Percentiles rank a stretch among this genome's conserved stretches.
Conservation (phyloP, 148 eudicot species). For the Nyssa sinensis region DNA sequence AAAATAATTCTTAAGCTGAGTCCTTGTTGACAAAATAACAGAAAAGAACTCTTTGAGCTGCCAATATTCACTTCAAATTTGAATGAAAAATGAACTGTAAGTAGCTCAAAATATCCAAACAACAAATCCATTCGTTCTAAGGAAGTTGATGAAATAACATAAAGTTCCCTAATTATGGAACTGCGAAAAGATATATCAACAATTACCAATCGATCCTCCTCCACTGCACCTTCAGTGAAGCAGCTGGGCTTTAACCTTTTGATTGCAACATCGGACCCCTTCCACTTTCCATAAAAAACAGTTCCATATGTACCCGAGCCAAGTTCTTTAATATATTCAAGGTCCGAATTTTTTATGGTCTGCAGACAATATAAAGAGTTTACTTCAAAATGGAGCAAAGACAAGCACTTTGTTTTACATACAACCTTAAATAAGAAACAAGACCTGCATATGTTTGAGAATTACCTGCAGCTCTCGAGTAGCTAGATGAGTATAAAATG, state of each 20-base stretch:
- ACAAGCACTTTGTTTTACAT: neutral
- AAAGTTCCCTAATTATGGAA: neutral
- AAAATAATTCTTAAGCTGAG: too few relatives aligned
- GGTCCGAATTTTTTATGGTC: constrained; percentile 45
- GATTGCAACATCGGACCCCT: constrained; percentile 63
- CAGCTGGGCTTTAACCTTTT: constrained; percentile 50
- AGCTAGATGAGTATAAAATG: constrained; percentile 14
- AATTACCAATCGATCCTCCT: constrained; percentile 44
- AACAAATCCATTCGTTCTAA: neutral
- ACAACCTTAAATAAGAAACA: neutral
- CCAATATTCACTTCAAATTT: too few relatives aligned
- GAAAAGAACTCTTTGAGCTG: too few relatives aligned
- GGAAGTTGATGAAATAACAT: neutral
- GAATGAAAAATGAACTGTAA: too few relatives aligned
- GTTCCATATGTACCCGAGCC: constrained; percentile 61
- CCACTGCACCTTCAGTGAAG: constrained; percentile 35
- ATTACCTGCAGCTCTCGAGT: constrained; percentile 22
- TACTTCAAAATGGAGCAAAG: neutral
- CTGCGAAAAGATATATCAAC: neutral
- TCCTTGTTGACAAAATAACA: too few relatives aligned
- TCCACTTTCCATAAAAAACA: constrained; percentile 67
- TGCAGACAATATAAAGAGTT: constrained; percentile 18
- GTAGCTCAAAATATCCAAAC: neutral
- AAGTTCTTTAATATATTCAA: constrained; percentile 53
- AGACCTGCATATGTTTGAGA: neutral